Base-by-base conservation (phyloP, 73 alveolate species). In the Chromera velia region DNA sequence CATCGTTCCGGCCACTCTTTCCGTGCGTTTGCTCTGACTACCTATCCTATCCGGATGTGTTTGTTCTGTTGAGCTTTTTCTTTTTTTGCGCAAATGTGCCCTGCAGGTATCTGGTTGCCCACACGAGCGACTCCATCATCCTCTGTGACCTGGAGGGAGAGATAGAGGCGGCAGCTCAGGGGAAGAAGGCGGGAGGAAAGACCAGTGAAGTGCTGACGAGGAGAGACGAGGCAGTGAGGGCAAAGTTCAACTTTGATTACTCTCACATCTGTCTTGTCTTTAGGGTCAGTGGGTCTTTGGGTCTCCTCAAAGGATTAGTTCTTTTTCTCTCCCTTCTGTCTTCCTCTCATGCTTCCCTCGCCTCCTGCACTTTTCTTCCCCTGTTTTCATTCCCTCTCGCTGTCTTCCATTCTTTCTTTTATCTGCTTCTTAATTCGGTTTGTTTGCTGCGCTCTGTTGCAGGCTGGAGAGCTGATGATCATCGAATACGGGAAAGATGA, bases 401-500 rank as follows among this genome's bases (percentile, higher is more conserved):
- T n/a, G n/a, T n/a, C n/a, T n/a, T n/a, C n/a, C n/a, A n/a, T n/a
- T n/a, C n/a, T n/a, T n/a, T n/a, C n/a, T n/a, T n/a, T n/a, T n/a
- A n/a, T n/a, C n/a, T n/a, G n/a, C n/a, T n/a, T n/a, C n/a, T n/a
- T n/a, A n/a, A n/a, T n/a, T n/a, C n/a, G n/a, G n/a, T 45, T 18
- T 45, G 63, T 45, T 1, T 55, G 31, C 68, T 55, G 68, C 31
- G 4, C 6, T 9, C 24, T 1, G 68, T 55, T 55, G 48, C 29
- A 76, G 83, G 83, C 94, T 31, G 99, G 99, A 28, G 99, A 97
- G 82, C 94, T 97, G 65, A 91, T 98, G 10, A 88, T 97, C 73
- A 96, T 97, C 72, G 99, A 97, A 87, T 97, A 96, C 88, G 99
- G 99, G 72, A 88, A 90, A 70, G 95, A 96, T 83, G 98, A 95